phyloP scores from a whole-genome alignment of 768 basidiomycete genomes.

The Calocera viscosa region DNA sequence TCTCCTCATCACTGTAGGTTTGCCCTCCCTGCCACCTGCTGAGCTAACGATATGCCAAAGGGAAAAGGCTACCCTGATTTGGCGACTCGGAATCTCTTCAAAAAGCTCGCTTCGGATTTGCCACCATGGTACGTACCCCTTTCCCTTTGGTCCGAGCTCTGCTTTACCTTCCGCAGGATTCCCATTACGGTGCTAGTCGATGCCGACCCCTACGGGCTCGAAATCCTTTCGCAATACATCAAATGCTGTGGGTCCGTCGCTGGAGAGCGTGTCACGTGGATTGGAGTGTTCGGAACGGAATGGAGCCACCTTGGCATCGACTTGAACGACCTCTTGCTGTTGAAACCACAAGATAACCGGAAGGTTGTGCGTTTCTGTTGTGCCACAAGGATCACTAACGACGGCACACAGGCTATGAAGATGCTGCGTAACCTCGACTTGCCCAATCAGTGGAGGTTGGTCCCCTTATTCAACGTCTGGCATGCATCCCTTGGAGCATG shows the following conservation, averaged over 20 bases:
- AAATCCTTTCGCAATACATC: constrained; percentile 73
- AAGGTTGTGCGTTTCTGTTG: neutral
- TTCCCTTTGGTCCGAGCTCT: neutral
- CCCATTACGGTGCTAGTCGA: constrained; percentile 76
- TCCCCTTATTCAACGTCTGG: neutral
- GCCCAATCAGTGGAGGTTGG: neutral
- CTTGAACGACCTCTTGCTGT: neutral
- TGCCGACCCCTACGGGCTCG: constrained; percentile 81
- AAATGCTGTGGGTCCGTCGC: neutral
- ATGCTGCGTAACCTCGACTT: neutral
- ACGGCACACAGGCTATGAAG: neutral
- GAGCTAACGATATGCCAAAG: constrained; percentile 30
- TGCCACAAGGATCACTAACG: neutral
- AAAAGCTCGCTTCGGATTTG: constrained; percentile 53
- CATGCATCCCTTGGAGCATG: neutral
- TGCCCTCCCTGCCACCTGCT: neutral
- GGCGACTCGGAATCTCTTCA: constrained; percentile 74
- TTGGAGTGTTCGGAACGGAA: constrained; percentile 65
- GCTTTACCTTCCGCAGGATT: constrained; percentile 36
- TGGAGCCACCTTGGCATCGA: constrained; percentile 3
- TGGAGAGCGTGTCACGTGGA: constrained; percentile 59
- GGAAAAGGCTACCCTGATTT: constrained; percentile 97
- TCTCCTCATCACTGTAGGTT: constrained; percentile 59
- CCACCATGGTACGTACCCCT: constrained; percentile 39
- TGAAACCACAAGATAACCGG: neutral